A percentile compares a stretch with the other conserved stretches of the same genome.
phyloP scores from a whole-genome alignment of 192 early-diverging fungal species.

The Paraglomus occultum region DNA sequence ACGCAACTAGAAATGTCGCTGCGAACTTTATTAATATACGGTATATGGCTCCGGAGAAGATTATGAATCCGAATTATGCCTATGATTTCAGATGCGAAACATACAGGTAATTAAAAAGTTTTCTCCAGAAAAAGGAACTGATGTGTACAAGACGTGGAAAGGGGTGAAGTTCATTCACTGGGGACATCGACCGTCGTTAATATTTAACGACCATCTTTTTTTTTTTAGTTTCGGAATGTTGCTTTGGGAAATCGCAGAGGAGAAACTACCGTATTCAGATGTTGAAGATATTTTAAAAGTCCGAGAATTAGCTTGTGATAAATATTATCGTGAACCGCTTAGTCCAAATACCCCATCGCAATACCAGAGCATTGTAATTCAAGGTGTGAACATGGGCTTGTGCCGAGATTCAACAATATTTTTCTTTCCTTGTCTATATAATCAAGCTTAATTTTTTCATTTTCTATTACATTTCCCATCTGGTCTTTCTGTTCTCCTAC shows the following conservation, averaged over 20 bases:
- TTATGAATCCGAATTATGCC: no score
- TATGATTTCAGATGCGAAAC: constrained; percentile 17
- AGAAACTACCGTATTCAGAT: neutral
- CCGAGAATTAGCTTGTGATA: neutral
- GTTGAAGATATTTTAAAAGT: constrained; percentile 21
- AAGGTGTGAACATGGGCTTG: neutral
- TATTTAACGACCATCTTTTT: neutral
- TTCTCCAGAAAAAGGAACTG: neutral
- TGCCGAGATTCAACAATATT: no score
- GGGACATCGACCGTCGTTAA: neutral
- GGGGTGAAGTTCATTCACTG: no score
- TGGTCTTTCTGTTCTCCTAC: neutral
- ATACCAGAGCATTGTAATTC: neutral
- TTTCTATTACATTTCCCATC: neutral
- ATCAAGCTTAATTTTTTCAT: no score
- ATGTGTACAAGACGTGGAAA: no score
- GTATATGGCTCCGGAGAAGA: constrained; percentile 1
- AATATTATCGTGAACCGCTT: neutral
- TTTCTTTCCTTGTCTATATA: no score
- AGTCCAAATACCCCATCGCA: neutral
- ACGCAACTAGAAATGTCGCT: constrained; percentile 12
- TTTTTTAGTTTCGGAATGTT: constrained; percentile 13
- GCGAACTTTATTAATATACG: constrained; percentile 12
- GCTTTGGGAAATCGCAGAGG: constrained; percentile 24
- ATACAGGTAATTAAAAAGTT: constrained; percentile 10